Conservation (phyloP, 768 basidiomycete genomes). For the Leccinum disarticulatum region DNA sequence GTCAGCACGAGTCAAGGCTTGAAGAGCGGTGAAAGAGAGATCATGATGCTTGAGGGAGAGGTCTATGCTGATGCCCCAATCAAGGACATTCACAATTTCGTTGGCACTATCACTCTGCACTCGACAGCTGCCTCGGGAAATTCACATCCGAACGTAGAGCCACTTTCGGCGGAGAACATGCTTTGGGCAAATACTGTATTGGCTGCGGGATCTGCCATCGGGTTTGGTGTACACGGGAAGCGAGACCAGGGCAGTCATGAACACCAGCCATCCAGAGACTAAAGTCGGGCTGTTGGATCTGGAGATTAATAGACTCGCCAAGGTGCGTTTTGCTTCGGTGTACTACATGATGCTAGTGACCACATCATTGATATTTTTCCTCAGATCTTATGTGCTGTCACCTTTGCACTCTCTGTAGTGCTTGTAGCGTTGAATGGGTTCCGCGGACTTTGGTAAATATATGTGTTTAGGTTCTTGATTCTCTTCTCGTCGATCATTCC, state of each 20-base stretch:
- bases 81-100: slow-evolving; percentile 95
- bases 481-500: slow-evolving; percentile 99
- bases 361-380: neutral
- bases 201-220: slow-evolving; percentile 90
- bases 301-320: slow-evolving; percentile 94
- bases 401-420: slow-evolving; percentile 86
- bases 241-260: slow-evolving; percentile 97
- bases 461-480: slow-evolving; percentile 95
- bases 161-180: slow-evolving; percentile 93
- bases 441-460: slow-evolving; percentile 93
- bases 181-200: slow-evolving; percentile 98
- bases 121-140: slow-evolving; percentile 30
- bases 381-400: slow-evolving; percentile 92
- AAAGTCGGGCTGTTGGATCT: slow-evolving; percentile 90
- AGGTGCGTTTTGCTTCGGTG: slow-evolving; percentile 49
- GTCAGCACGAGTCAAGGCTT: too few relatives aligned
- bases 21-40: slow-evolving; percentile 37
- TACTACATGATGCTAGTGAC: neutral
- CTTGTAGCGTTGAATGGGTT: slow-evolving; percentile 97
- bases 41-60: slow-evolving; percentile 74
- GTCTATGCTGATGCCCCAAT: slow-evolving; percentile 95
- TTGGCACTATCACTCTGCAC: slow-evolving; percentile 86
- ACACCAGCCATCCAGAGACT: slow-evolving; percentile 94
- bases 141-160: slow-evolving; percentile 62
- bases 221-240: slow-evolving; percentile 90